Evolutionary conservation across 352 stramenopile genomes (phyloP).

Genomic region (Globisporangium spinosum): DNA sequence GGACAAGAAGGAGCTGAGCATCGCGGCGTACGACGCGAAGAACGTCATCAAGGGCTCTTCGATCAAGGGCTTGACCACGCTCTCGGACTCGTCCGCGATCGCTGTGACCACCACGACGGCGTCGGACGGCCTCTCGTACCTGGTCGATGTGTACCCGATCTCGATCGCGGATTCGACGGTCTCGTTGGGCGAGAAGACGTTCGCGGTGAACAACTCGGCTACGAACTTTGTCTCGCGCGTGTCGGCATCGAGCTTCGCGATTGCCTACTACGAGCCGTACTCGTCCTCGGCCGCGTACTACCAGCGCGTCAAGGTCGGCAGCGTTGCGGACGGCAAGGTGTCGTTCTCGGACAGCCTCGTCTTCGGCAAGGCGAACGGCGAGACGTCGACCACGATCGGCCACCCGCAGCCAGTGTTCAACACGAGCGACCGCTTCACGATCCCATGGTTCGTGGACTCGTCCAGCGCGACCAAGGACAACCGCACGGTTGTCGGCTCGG

Average conservation of each 20-base stretch:
- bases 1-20: constrained; percentile 43
- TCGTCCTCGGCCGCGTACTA: constrained; percentile 33
- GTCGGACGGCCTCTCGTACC: constrained; percentile 35
- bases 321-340: constrained; percentile 47
- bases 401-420: constrained; percentile 62
- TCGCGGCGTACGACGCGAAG: constrained; percentile 30
- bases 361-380: constrained; percentile 53
- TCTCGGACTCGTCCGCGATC: constrained; percentile 53
- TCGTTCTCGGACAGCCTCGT: constrained; percentile 49
- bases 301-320: constrained; percentile 57
- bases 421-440: constrained; percentile 50
- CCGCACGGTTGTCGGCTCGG: constrained; percentile 31
- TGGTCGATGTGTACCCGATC: constrained; percentile 42
- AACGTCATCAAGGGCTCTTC: constrained; percentile 52
- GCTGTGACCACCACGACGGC: constrained; percentile 47
- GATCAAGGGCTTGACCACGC: constrained; percentile 60
- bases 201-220: constrained; percentile 52
- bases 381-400: constrained; percentile 44
- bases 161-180: constrained; percentile 44
- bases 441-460: constrained; percentile 67
- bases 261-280: constrained; percentile 74
- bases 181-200: constrained; percentile 36
- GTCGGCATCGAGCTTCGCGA: constrained; percentile 57
- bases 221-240: constrained; percentile 69
- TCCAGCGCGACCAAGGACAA: constrained; percentile 43